Evolutionary conservation across 805 yeast species (phyloP).

Genomic region (Yamadazyma olivae): DNA sequence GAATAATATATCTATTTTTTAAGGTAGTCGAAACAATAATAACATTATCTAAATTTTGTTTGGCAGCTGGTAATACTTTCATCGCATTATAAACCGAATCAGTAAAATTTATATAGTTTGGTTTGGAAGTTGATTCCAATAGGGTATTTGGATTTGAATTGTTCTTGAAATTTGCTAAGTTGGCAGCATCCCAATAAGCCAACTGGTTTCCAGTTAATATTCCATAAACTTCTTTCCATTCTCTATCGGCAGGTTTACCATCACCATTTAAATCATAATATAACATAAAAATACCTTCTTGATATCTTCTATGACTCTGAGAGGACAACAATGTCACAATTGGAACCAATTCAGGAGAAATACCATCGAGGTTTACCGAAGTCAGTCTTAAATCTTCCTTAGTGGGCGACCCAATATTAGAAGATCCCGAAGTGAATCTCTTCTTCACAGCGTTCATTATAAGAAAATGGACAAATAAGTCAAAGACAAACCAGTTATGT

Average conservation of each 20-base stretch:
- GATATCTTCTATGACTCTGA: slow-evolving; percentile 70
- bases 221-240: slow-evolving; percentile 93
- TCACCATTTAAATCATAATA: slow-evolving; percentile 74
- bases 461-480: too few relatives aligned
- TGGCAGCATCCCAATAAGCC: slow-evolving; percentile 87
- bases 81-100: slow-evolving; percentile 84
- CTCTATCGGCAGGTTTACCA: slow-evolving; percentile 79
- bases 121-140: slow-evolving; percentile 63
- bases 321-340: slow-evolving; percentile 72
- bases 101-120: slow-evolving; percentile 84
- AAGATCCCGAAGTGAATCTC: slow-evolving; percentile 21
- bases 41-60: slow-evolving; percentile 64
- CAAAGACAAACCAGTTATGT: too few relatives aligned
- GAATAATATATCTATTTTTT: slow-evolving; percentile 82
- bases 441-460: slow-evolving; percentile 23
- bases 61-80: slow-evolving; percentile 61
- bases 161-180: slow-evolving; percentile 50
- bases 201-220: slow-evolving; percentile 86
- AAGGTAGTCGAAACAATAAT: slow-evolving; percentile 89
- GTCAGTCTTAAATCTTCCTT: slow-evolving; percentile 6
- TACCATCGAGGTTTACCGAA: slow-evolving; percentile 17
- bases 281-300: slow-evolving; percentile 73
- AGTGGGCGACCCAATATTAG: slow-evolving; percentile 9
- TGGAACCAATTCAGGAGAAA: slow-evolving; percentile 57
- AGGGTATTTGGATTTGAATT: slow-evolving; percentile 46